Conservation (phyloP, 192 early-diverging fungal genomes). For the Coemansia sp. region DNA sequence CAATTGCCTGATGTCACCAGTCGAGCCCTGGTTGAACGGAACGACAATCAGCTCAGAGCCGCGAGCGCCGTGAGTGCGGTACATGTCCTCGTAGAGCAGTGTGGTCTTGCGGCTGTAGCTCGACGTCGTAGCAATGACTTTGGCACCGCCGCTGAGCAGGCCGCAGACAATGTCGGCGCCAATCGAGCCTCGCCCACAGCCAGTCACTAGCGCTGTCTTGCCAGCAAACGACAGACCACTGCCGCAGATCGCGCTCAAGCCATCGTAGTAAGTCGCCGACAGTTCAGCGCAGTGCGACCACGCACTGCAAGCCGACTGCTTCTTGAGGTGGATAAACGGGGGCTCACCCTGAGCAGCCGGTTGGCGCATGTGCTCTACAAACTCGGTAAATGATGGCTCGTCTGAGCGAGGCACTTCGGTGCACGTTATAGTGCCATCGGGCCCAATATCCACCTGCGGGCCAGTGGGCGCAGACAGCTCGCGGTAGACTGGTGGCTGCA, state of each 20-base stretch:
- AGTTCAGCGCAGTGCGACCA: conserved; percentile 74
- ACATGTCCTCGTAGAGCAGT: conserved; percentile 87
- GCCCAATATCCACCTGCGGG: conserved; percentile 75
- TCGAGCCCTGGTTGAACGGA: conserved; percentile 92
- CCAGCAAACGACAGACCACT: conserved; percentile 84
- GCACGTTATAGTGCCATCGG: conserved; percentile 77
- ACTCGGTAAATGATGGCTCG: conserved; percentile 79
- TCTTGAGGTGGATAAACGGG: conserved; percentile 10
- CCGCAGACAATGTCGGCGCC: conserved; percentile 87
- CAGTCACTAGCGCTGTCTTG: conserved; percentile 84
- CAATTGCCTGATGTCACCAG: conserved; percentile 77
- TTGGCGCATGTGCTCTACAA: conserved; percentile 75
- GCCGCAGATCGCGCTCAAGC: conserved; percentile 68
- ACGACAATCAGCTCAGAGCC: conserved; percentile 85
- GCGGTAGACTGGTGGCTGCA: conserved; percentile 75
- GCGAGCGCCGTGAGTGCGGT: conserved; percentile 86
- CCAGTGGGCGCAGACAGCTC: conserved; percentile 81
- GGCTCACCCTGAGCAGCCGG: conserved; percentile 57
- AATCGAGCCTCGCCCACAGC: conserved; percentile 88
- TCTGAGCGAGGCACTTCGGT: conserved; percentile 77
- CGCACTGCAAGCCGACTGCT: not conserved
- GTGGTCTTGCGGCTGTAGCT: conserved; percentile 77
- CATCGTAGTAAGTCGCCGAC: conserved; percentile 76
- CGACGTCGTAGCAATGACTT: conserved; percentile 88
- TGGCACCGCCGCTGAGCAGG: conserved; percentile 85